Base-by-base conservation (phyloP, 352 stramenopile species). In the Pythium aphanidermatum region DNA sequence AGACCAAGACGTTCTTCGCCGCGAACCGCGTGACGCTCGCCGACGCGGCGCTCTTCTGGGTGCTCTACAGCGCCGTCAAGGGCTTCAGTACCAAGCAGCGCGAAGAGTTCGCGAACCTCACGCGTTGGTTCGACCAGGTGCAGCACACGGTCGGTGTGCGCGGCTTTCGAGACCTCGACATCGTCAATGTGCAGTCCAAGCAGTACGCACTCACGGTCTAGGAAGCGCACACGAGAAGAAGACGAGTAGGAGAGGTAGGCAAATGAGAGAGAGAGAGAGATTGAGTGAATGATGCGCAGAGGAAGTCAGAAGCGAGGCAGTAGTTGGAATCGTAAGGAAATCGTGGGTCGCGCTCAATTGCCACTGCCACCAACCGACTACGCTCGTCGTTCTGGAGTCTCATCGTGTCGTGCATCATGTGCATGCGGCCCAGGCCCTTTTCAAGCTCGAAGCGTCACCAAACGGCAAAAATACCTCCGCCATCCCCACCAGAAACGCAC, bases 51-150 rank as follows among this genome's bases (percentile, higher is more conserved):
- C 60, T 92, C 46, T 92, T 89, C 54, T 92, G 73, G 63, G 53
- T 65, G 35, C 46, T 88, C 6, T 51, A 79, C 58, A 49, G 29
- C 16, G 61, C 64, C 14, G 55, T 92, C 14, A 43, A 38, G 21
- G 41, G 38, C 45, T 75, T 82, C 53, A 56, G 46, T 8, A 29
- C 34, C 9, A 50, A 47, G 26, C 70, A 88, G 52, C 65, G 65
- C 28, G 51, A 60, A 27, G 63, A 84, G 54, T 74, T 68, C 42
- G 41, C 51, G 20, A 81, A 78, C 60, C 54, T 92, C 33, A 63
- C 73, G 54, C 81, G 81, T 59, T 92, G 81, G 81, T 92, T 92
- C 46, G 75, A 92, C 64, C 81, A 92, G 62, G 54, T 92, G 32
- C 81, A 92, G 58, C 77, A 90, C 72, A 89, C 81, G 45, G 78